phyloP scores from a whole-genome alignment of 441 rosid species.

The Bocquillonia castaneifolia region DNA sequence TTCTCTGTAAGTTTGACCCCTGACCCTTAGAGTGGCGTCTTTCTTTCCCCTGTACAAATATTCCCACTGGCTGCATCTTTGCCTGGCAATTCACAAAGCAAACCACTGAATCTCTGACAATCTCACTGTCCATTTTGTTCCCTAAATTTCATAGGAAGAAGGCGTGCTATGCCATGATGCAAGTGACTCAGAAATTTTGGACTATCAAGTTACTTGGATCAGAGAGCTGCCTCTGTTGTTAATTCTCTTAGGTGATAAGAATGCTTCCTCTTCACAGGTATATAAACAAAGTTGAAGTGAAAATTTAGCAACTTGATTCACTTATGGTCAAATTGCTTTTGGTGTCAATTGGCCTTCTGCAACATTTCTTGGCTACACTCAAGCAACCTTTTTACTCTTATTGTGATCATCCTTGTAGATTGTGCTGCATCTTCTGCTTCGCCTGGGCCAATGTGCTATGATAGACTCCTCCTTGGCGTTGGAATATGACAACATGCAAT shows the following conservation, averaged over 20 bases:
- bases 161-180: constrained; percentile 32
- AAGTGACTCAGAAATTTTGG: constrained; percentile 42
- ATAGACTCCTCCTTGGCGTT: constrained; percentile 35
- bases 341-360: constrained; percentile 1
- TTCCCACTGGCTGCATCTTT: not conserved
- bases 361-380: constrained; percentile 1
- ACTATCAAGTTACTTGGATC: constrained; percentile 59
- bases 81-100: not conserved
- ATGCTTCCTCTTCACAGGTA: constrained; percentile 62
- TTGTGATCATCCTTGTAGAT: constrained; percentile 37
- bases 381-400: constrained; percentile 6
- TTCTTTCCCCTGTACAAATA: not conserved
- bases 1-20: constrained; percentile 56
- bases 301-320: not conserved
- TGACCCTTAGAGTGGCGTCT: not conserved
- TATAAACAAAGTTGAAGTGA: constrained; percentile 13
- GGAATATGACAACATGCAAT: constrained; percentile 55
- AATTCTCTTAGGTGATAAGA: constrained; percentile 52
- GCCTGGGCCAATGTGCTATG: constrained; percentile 53
- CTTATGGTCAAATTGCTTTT: not conserved
- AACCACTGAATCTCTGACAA: not conserved
- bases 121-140: constrained; percentile 1
- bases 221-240: constrained; percentile 63
- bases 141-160: constrained; percentile 38
- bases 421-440: constrained; percentile 66